A percentile compares a stretch with the other conserved stretches of the same genome.
Conservation (phyloP, 345 rosid genomes). For the Populus simonii region DNA sequence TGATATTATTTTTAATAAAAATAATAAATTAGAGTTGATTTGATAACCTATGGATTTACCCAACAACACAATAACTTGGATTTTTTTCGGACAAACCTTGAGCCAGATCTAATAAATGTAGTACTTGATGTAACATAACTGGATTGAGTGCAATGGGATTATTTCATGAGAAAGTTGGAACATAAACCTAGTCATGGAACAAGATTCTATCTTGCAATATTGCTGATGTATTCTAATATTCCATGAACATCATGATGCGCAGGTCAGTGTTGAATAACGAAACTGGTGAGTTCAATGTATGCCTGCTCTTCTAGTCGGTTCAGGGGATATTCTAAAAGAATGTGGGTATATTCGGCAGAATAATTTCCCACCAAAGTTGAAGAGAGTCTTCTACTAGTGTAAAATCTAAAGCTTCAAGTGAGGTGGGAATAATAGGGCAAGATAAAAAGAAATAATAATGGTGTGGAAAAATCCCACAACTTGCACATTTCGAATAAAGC, state of each 20-base stretch:
- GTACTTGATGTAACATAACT: no score
- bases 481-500: slow-evolving; percentile 13
- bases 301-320: not conserved
- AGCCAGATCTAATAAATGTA: no score
- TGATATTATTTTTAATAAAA: no score
- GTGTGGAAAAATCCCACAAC: slow-evolving; percentile 12
- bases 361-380: not conserved
- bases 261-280: not conserved
- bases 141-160: not conserved
- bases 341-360: not conserved
- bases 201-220: not conserved
- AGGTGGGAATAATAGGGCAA: slow-evolving; percentile 11
- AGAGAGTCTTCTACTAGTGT: not conserved
- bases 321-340: not conserved
- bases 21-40: no score
- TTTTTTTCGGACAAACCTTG: no score
- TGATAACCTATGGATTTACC: no score
- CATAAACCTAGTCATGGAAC: no score
- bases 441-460: slow-evolving; percentile 10
- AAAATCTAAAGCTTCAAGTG: not conserved
- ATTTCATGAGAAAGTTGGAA: no score
- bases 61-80: no score
- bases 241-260: not conserved
- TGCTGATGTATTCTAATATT: not conserved
- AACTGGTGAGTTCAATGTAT: not conserved